These are phyloP conservation scores for Neonothopanus nambi DNA, from an alignment of 1,284 basidiomycete species.

Conservation along the genomic window DNA sequence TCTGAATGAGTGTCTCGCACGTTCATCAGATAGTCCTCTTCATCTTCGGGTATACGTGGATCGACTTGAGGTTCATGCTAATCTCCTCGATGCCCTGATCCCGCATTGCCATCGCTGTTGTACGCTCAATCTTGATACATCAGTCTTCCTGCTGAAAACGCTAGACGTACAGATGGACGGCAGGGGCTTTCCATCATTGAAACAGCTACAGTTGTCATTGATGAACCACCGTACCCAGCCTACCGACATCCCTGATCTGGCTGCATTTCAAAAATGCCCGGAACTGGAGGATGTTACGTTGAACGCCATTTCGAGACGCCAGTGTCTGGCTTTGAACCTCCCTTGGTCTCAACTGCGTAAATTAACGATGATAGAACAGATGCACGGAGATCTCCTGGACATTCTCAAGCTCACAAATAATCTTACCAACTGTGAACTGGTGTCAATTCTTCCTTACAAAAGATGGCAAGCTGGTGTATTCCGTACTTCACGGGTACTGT, in stretches of 20 bases:
- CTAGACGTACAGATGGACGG: slow-evolving; percentile 5
- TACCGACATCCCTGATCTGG: slow-evolving; percentile 2
- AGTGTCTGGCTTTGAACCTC: slow-evolving; percentile 5
- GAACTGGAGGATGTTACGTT: slow-evolving; percentile 8
- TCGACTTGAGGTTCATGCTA: slow-evolving; percentile 7
- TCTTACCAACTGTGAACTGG: slow-evolving; percentile 2
- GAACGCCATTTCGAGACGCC: slow-evolving; percentile 1
- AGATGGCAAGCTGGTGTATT: no score
- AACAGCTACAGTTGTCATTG: not conserved
- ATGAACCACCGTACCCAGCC: not conserved
- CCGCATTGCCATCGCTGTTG: slow-evolving; percentile 7
- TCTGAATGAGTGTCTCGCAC: not conserved
- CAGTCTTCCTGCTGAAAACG: slow-evolving; percentile 9
- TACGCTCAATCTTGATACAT: slow-evolving; percentile 5
- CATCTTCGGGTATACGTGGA: slow-evolving; percentile 6
- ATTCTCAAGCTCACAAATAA: slow-evolving; percentile 5
- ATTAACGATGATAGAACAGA: slow-evolving; percentile 1
- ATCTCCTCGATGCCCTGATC: slow-evolving; percentile 9
- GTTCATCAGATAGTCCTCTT: not conserved
- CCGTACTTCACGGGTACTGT: no score
- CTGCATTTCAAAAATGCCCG: slow-evolving; percentile 8
- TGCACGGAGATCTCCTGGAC: slow-evolving; percentile 7
- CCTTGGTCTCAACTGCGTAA: slow-evolving; percentile 9
- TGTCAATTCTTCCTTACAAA: slow-evolving; percentile 2
- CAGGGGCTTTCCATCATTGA: not conserved